Evolutionary conservation across 495 filamentous ascomycete species (phyloP).

Genomic region (Penicillium longicatenatum): DNA sequence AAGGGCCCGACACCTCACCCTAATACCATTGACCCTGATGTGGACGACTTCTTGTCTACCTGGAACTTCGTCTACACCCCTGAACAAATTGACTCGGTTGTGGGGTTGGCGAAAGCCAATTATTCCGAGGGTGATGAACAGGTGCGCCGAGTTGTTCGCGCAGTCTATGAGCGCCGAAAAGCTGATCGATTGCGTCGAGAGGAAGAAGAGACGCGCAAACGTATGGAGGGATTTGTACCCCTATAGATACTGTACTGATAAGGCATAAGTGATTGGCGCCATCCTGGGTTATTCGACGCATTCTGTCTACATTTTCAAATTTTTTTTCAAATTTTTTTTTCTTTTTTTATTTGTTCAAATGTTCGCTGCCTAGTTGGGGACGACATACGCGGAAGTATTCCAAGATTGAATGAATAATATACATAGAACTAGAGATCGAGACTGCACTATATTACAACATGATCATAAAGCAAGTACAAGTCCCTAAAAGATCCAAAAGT

Average conservation of each 20-base stretch:
- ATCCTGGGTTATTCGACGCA: too few species aligned
- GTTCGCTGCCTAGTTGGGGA: too few species aligned
- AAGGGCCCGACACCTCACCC: conserved; percentile 51
- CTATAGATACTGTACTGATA: conserved; percentile 19
- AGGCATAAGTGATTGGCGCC: neutral
- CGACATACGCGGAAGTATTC: too few species aligned
- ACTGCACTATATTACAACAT: too few species aligned
- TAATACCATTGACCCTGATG: conserved; percentile 74
- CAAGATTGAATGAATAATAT: too few species aligned
- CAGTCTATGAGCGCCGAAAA: conserved; percentile 92
- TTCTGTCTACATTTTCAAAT: too few species aligned
- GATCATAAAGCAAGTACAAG: too few species aligned
- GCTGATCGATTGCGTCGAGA: conserved; percentile 63
- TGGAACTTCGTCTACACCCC: conserved; percentile 98
- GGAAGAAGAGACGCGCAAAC: conserved; percentile 45
- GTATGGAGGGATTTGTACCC: conserved; percentile 43
- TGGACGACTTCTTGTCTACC: conserved; percentile 82
- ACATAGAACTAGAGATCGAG: too few species aligned
- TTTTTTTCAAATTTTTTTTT: too few species aligned
- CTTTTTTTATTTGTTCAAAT: too few species aligned
- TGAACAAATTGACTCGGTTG: conserved; percentile 78
- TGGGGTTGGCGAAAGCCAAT: conserved; percentile 82
- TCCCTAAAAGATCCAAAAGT: too few species aligned
- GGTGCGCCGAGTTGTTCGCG: conserved; percentile 75
- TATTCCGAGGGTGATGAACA: conserved; percentile 77